Conservation (phyloP, 2,329 filamentous ascomycete species). For the Penicillium sp. region DNA sequence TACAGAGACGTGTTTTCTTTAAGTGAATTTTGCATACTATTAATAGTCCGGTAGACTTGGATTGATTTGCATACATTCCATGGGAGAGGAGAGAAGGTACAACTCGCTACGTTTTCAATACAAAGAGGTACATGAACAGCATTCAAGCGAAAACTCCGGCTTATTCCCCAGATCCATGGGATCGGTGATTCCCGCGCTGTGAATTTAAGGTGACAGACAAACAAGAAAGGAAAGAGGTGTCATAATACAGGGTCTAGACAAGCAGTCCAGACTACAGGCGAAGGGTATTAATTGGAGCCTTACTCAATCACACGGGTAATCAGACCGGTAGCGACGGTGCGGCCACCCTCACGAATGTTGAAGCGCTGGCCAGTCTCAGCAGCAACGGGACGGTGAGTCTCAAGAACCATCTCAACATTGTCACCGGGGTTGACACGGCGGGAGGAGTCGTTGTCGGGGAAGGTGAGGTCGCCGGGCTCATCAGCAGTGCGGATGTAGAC, state of each 20-base stretch:
- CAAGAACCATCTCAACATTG: conserved; percentile 95
- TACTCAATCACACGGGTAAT: conserved; percentile 67
- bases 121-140: conserved; percentile 36
- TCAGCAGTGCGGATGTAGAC: conserved; percentile 92
- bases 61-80: conserved; percentile 23
- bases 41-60: neutral
- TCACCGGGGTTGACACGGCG: conserved; percentile 97
- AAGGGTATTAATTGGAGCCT: conserved; percentile 11
- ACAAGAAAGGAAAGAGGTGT: conserved; percentile 29
- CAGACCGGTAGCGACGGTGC: conserved; percentile 80
- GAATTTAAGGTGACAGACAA: conserved; percentile 29
- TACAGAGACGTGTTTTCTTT: neutral
- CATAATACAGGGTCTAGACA: conserved; percentile 33
- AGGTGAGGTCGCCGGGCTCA: conserved; percentile 72
- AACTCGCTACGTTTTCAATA: conserved; percentile 31
- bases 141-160: conserved; percentile 36
- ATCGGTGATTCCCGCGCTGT: conserved; percentile 37
- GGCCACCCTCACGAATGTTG: conserved; percentile 96
- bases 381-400: conserved; percentile 79
- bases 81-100: conserved; percentile 30
- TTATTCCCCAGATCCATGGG: conserved; percentile 29
- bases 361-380: conserved; percentile 91
- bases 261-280: conserved; percentile 9
- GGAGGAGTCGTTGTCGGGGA: conserved; percentile 75
- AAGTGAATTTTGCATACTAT: neutral